Evolutionary conservation across 192 early-diverging fungal genomes (phyloP).

Genomic region (Gigaspora rosea): DNA sequence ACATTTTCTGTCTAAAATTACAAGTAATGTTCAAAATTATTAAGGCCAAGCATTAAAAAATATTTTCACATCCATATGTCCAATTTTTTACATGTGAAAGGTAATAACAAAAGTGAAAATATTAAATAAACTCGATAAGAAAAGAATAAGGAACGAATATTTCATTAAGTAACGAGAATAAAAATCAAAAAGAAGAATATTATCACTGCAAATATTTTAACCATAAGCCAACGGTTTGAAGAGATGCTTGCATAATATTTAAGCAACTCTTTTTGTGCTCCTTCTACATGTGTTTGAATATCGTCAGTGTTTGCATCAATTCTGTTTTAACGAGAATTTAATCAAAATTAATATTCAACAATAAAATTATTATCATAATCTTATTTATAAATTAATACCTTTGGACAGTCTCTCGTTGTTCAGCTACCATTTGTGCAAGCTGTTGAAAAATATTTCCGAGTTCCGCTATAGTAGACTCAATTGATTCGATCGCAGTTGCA

Average conservation of each 20-base stretch:
- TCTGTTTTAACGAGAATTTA: conserved; percentile 32
- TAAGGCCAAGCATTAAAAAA: no score
- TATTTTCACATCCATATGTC: no score
- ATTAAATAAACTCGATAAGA: no score
- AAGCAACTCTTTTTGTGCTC: conserved; percentile 86
- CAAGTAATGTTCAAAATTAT: no score
- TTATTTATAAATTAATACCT: conserved; percentile 36
- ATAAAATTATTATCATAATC: neutral
- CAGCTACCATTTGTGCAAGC: conserved; percentile 83
- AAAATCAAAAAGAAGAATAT: conserved; percentile 87
- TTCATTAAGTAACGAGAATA: conserved; percentile 37
- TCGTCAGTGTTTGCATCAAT: conserved; percentile 96
- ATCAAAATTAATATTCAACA: neutral
- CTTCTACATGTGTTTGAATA: conserved; percentile 86
- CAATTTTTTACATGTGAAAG: no score
- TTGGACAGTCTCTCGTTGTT: conserved; percentile 88
- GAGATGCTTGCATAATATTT: conserved; percentile 92
- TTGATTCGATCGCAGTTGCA: conserved; percentile 89
- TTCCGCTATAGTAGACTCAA: conserved; percentile 97
- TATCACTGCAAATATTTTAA: conserved; percentile 90
- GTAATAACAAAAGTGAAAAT: no score
- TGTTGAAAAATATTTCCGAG: conserved; percentile 90
- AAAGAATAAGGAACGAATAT: no score
- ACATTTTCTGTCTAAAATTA: no score
- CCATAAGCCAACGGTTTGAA: conserved; percentile 94